These are phyloP conservation scores for Claviceps paspali DNA, from an alignment of 2,329 filamentous ascomycete genomes.

Conservation along the genomic window DNA sequence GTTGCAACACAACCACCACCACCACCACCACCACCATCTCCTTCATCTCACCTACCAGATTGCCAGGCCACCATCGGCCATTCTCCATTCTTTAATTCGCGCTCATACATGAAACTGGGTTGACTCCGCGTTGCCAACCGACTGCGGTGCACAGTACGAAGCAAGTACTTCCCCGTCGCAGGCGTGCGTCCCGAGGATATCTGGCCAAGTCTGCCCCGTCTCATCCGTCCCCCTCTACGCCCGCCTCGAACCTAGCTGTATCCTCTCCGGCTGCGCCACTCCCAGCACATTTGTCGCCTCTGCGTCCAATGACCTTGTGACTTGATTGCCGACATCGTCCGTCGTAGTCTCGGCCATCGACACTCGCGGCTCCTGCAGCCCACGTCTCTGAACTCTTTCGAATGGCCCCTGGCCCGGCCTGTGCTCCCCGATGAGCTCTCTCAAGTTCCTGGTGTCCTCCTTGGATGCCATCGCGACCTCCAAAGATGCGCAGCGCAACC, in stretches of 20 bases:
- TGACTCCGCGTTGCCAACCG: not conserved
- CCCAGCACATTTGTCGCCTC: not conserved
- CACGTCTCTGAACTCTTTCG: conserved; percentile 12
- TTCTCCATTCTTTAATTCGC: not conserved
- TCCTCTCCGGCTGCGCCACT: no score
- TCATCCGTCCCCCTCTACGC: not conserved
- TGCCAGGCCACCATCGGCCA: not conserved
- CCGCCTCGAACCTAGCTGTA: not conserved
- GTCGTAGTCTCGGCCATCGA: not conserved
- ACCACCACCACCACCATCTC: no score
- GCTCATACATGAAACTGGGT: not conserved
- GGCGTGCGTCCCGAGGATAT: not conserved
- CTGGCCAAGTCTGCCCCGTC: not conserved
- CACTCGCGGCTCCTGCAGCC: not conserved
- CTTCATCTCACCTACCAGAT: no score
- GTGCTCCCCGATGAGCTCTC: conserved; percentile 66
- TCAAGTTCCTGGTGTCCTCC: conserved; percentile 89
- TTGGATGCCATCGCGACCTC: conserved; percentile 83
- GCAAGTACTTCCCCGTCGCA: not conserved
- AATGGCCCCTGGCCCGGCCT: conserved; percentile 28
- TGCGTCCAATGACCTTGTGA: not conserved
- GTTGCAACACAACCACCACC: no score
- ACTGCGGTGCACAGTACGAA: not conserved
- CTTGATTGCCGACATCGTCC: not conserved
- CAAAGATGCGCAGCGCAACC: conserved; percentile 79